Base-by-base conservation (phyloP, 331 rosid genomes). In the Erythrophleum ivorense region DNA sequence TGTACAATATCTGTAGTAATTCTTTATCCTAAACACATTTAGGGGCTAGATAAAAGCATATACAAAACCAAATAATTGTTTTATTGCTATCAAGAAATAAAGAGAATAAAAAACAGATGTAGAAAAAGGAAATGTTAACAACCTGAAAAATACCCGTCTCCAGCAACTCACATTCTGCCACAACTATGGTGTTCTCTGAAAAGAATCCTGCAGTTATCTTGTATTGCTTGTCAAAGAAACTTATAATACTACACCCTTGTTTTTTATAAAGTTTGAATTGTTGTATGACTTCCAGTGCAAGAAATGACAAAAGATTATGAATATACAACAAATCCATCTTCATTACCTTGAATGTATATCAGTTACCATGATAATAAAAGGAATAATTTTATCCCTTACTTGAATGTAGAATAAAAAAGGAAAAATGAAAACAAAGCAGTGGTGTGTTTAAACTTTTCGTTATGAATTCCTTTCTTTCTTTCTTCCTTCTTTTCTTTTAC, bases 131-230 rank as follows among this genome's bases (percentile, higher is more conserved):
- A 16, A 52, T 45, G 78, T 52, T 49, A 75, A 69, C 74, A 80
- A 93, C 96, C 97, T 89, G 89, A 81, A 93, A 92, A 78, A 86
- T 81, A 33, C 98, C 94, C 84, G 86, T 91, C 52, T 84, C 76
- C 21, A 86, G 93, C 97, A 93, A 93, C 87, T 91, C 94, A 33
- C 98, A 96, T 84, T 91, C 99, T 11, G 93, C 99, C 41, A 95
- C 97, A 79, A 90, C 93, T 73, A 91, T 86, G 67, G 96, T 91
- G 86, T 95, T 95, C 94, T 95, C 98, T 46, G 89, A 73, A 85
- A 93, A 91, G 78, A 93, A 90, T 29, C 97, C 98, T 78, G 97
- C 87, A 13, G 98, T 95, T 88, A 95, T 90, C 91, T 91, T 93
- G 94, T 91, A 88, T 72, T 66, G 79, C 79, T 80, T 78, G 97